Conservation (phyloP, 2,329 filamentous ascomycete species). For the Ceratocystis smalleyi region DNA sequence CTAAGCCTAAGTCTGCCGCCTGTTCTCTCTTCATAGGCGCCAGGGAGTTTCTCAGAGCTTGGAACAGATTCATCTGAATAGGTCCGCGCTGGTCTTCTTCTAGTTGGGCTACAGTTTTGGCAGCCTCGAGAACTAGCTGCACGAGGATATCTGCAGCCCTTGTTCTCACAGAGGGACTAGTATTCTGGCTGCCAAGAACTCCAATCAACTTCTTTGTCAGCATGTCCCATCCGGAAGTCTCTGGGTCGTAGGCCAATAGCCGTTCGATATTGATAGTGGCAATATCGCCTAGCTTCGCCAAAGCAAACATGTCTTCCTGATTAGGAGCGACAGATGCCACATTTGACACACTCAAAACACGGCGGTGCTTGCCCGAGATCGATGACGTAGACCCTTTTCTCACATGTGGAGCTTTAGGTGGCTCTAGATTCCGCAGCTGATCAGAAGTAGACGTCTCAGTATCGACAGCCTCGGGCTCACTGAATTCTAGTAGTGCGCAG, state of each 20-base stretch:
- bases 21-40: slow-evolving; percentile 17
- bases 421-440: slow-evolving; percentile 11
- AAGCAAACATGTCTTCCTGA: slow-evolving; percentile 49
- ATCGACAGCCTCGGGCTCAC: slow-evolving; percentile 17
- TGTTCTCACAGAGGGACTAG: slow-evolving; percentile 37
- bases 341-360: slow-evolving; percentile 34
- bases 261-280: slow-evolving; percentile 61
- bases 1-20: background rate
- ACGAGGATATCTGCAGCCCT: slow-evolving; percentile 51
- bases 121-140: slow-evolving; percentile 41
- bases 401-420: slow-evolving; percentile 19
- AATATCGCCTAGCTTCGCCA: slow-evolving; percentile 59
- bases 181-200: slow-evolving; percentile 33
- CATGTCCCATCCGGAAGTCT: slow-evolving; percentile 59
- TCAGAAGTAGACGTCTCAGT: slow-evolving; percentile 8
- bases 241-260: slow-evolving; percentile 49
- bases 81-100: slow-evolving; percentile 36
- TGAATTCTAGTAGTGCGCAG: slow-evolving; percentile 47
- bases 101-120: slow-evolving; percentile 38
- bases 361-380: slow-evolving; percentile 28
- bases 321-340: slow-evolving; percentile 34
- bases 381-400: slow-evolving; percentile 25
- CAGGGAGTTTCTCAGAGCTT: slow-evolving; percentile 48
- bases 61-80: slow-evolving; percentile 58
- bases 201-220: slow-evolving; percentile 42